Conservation (phyloP, 208 protist genomes). For the Trypanosoma grayi region DNA sequence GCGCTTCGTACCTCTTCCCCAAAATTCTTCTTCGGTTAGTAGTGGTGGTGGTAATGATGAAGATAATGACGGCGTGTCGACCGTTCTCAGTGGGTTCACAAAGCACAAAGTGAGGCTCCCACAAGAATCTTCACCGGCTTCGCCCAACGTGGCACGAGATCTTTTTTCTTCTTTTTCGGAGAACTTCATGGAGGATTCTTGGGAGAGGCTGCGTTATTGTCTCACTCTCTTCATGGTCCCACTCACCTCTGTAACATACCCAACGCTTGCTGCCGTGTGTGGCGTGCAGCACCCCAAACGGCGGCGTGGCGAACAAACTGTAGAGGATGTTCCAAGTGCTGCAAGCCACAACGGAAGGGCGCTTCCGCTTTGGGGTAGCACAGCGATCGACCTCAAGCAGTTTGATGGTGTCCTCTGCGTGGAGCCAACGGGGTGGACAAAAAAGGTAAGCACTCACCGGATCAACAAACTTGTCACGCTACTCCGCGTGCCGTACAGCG, state of each 20-base stretch:
- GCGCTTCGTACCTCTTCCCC: slow-evolving; percentile 26
- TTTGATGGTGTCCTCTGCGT: slow-evolving; percentile 70
- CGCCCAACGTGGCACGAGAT: not conserved
- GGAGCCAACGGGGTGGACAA: slow-evolving; percentile 83
- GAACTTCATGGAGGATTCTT: not conserved
- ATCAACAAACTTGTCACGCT: slow-evolving; percentile 32
- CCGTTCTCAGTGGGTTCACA: not conserved
- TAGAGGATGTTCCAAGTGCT: not conserved
- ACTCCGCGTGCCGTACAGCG: slow-evolving; percentile 80
- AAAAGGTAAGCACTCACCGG: slow-evolving; percentile 16
- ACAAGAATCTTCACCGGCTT: not conserved
- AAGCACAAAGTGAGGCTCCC: slow-evolving; percentile 18
- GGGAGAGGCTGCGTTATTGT: slow-evolving; percentile 10
- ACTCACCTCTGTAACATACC: slow-evolving; percentile 34
- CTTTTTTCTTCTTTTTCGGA: not conserved
- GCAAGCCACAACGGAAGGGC: not conserved
- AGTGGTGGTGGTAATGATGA: not conserved
- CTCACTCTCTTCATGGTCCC: slow-evolving; percentile 49
- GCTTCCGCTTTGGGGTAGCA: slow-evolving; percentile 34
- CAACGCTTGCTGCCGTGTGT: slow-evolving; percentile 23
- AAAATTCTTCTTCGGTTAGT: not conserved
- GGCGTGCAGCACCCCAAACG: slow-evolving; percentile 1
- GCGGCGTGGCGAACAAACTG: not conserved
- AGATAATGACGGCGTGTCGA: too few relatives aligned
- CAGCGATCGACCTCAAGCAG: slow-evolving; percentile 37